phyloP scores from a whole-genome alignment of 2,329 filamentous ascomycete genomes.

The Colletotrichum sp. region DNA sequence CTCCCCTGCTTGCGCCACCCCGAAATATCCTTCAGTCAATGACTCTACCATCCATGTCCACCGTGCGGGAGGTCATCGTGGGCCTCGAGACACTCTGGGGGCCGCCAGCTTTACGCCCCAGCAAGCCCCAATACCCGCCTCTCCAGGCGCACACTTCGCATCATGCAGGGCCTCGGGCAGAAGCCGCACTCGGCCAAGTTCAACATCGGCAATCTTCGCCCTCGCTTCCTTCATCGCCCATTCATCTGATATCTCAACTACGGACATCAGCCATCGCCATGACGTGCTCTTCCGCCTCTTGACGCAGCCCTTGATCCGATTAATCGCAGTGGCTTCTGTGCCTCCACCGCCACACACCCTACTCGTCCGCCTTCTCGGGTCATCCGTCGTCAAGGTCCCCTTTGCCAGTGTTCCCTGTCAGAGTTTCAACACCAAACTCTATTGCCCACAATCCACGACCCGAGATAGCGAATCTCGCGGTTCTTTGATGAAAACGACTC shows the following conservation, averaged over 20 bases:
- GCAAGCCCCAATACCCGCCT: neutral
- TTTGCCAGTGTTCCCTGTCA: constrained; percentile 1
- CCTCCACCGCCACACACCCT: neutral
- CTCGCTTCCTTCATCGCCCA: neutral
- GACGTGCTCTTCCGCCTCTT: neutral
- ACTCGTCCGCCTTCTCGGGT: neutral
- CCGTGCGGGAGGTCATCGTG: neutral
- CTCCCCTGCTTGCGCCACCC: neutral
- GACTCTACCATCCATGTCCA: neutral
- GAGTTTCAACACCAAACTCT: constrained; percentile 19
- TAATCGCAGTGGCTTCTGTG: neutral
- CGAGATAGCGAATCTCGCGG: neutral
- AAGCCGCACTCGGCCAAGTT: neutral
- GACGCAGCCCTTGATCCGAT: neutral
- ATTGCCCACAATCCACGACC: neutral
- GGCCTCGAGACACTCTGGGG: neutral
- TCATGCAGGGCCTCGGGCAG: neutral
- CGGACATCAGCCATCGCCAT: neutral
- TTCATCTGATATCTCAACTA: neutral
- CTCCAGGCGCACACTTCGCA: neutral
- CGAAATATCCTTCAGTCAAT: neutral
- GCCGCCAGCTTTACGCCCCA: neutral
- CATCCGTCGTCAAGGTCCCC: constrained; percentile 9
- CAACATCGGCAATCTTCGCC: neutral
- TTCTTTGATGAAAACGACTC: neutral